A percentile compares a stretch with the other conserved stretches of the same genome.
Evolutionary conservation across 208 protist species (phyloP).

Genomic region (Tritrichomonas musculus): DNA sequence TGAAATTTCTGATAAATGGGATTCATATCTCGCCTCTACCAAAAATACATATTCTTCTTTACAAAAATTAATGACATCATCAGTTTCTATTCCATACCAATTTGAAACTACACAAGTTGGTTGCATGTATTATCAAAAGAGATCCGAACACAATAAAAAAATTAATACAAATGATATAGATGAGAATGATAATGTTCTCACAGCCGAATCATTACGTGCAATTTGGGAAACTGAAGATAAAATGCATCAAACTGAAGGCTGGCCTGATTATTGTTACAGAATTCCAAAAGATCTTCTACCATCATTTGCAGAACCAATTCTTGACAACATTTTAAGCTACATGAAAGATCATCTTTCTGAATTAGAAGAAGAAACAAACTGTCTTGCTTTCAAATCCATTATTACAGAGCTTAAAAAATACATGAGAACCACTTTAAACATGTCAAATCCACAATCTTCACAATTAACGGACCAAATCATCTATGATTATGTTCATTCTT

Average conservation of each 20-base stretch:
- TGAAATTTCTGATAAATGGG: not conserved
- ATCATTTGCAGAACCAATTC: not conserved
- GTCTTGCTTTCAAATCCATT: not conserved
- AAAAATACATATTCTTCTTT: not conserved
- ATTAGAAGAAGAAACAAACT: not conserved
- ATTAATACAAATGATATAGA: not conserved
- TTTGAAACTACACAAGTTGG: not conserved
- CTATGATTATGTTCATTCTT: not conserved
- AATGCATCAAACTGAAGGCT: not conserved
- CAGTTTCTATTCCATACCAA: not conserved
- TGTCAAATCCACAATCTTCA: not conserved
- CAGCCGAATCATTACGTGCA: not conserved
- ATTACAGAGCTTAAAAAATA: not conserved
- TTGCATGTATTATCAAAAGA: not conserved
- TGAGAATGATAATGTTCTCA: not conserved
- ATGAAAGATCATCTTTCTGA: not conserved
- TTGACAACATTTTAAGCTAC: not conserved
- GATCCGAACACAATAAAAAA: too few relatives aligned
- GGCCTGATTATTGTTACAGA: not conserved
- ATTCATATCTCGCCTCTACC: not conserved
- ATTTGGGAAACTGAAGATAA: not conserved
- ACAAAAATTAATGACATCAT: not conserved
- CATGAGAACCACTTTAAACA: not conserved
- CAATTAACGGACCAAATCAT: not conserved
- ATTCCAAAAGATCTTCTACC: not conserved